Evolutionary conservation across 2,329 filamentous ascomycete species (phyloP).

Genomic region (Coleophoma crateriformis): DNA sequence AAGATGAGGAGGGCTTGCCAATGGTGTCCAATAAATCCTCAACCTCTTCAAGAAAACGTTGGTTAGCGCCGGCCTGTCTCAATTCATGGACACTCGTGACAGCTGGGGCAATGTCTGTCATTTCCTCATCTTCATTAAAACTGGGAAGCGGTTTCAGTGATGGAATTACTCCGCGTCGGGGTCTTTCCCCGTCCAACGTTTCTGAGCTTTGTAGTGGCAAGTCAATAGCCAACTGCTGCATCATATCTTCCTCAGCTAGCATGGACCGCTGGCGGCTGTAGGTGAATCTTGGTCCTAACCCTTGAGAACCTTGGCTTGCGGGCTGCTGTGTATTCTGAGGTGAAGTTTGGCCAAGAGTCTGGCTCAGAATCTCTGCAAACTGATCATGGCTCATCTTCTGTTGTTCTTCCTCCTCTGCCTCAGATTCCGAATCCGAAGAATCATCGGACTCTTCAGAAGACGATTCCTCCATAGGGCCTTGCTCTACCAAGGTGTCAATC

Average conservation of each 20-base stretch:
- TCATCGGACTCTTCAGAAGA: slow-evolving; percentile 3
- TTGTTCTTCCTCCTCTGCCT: not conserved
- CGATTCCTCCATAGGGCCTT: slow-evolving; percentile 9
- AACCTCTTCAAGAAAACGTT: slow-evolving; percentile 60
- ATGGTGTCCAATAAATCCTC: slow-evolving; percentile 59
- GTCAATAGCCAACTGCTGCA: slow-evolving; percentile 22
- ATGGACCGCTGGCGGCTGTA: slow-evolving; percentile 27
- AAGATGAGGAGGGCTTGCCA: slow-evolving; percentile 40
- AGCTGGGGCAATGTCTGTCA: slow-evolving; percentile 26
- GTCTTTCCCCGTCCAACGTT: slow-evolving; percentile 9
- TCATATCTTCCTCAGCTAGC: slow-evolving; percentile 25
- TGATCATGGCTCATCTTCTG: not conserved
- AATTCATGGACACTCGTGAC: slow-evolving; percentile 62
- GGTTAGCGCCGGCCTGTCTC: slow-evolving; percentile 60
- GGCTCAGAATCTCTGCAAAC: slow-evolving; percentile 4
- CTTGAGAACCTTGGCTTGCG: slow-evolving; percentile 20
- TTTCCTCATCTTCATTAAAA: slow-evolving; percentile 24
- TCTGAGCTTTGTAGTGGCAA: slow-evolving; percentile 16
- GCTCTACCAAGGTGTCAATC: slow-evolving; percentile 27
- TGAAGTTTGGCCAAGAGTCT: slow-evolving; percentile 10
- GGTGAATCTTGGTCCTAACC: slow-evolving; percentile 24
- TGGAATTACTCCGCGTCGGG: slow-evolving; percentile 20
- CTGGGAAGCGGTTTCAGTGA: slow-evolving; percentile 17
- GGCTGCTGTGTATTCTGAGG: slow-evolving; percentile 4
- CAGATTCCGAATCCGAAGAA: slow-evolving; percentile 4